phyloP scores from a whole-genome alignment of 75 land plant species.

The Azolla pinnata region DNA sequence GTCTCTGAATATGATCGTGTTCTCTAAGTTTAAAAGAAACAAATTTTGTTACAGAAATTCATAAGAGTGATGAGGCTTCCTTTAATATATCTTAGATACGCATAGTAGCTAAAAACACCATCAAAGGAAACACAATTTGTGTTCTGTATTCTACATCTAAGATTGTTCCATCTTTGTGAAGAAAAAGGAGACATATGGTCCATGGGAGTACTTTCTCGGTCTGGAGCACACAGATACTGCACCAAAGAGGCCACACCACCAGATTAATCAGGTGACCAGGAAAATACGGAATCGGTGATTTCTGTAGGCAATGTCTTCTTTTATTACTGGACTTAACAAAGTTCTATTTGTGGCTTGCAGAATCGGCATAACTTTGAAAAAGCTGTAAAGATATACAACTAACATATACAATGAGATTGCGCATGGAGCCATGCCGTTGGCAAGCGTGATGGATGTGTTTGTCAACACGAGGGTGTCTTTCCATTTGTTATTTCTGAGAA shows the following conservation, averaged over 20 bases:
- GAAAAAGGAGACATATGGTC: constrained; percentile 47
- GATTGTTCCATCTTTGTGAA: constrained; percentile 3
- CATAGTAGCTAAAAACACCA: background rate
- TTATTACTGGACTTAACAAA: background rate
- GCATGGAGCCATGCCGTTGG: too few species aligned
- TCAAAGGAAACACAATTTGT: constrained; percentile 3
- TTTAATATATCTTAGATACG: background rate
- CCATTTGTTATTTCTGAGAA: too few species aligned
- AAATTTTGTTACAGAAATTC: background rate
- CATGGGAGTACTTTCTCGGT: constrained; percentile 51
- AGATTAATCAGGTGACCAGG: constrained; percentile 26
- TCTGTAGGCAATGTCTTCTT: background rate
- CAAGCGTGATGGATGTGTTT: too few species aligned
- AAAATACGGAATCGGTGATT: background rate
- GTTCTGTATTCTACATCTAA: background rate
- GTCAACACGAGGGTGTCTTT: too few species aligned
- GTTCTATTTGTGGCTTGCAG: constrained; percentile 5
- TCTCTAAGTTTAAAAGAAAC: background rate
- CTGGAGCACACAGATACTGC: constrained; percentile 43
- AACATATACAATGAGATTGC: too few species aligned
- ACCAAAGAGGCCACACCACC: constrained; percentile 33
- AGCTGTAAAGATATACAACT: constrained; percentile 21
- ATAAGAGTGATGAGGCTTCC: background rate
- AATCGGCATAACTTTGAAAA: constrained; percentile 18
- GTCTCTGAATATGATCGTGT: too few species aligned